Base-by-base conservation (phyloP, 2,329 filamentous ascomycete genomes). In the Aaosphaeria pasadenensis region DNA sequence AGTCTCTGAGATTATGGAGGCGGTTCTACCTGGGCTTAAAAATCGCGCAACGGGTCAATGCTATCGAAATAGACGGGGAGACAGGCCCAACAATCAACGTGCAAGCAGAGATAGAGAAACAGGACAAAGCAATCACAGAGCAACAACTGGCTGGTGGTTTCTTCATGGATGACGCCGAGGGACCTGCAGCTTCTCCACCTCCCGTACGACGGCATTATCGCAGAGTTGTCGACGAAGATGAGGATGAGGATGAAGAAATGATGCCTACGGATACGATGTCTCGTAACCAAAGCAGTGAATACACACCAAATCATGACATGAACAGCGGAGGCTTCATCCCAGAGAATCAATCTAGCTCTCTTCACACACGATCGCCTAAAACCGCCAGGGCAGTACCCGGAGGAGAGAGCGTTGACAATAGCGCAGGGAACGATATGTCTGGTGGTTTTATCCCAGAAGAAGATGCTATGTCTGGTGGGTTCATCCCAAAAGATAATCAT, bases 21-120 rank as follows among this genome's bases (percentile, higher is more conserved):
- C 80, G 82, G 38, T 80, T 84, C 38, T 69, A 84, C 46, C 69
- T 80, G 24, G 86, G 82, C 5, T 64, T 92, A 51, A 77, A 81
- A 40, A 89, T 96, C 39, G 78, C 84, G 30, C 83, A 91, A 65
- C 78, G 87, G 50, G 84, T 95, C 33, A 87, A 85, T 67, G 80
- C 71, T 7, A 70, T 69, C n/a, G 65, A 66, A 40, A 70, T 67
- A 29, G 62, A 67, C 46, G 67, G 63, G 4, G 61, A 69, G 30
- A 60, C 49, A 6, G 65, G 60, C 0, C 60, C 58, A 0, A 48
- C 45, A 6, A 48, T 64, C 7, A 53, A 67, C 49, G 55, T 70
- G 1, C 61, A 69, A 38, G 58, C 55, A 6, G 60, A 60, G n/a
- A 66, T 69, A 7, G 60, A 59, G 7, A 54, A 54, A 17, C 54